phyloP scores from a whole-genome alignment of 768 basidiomycete genomes.

The Auricularia sp. region DNA sequence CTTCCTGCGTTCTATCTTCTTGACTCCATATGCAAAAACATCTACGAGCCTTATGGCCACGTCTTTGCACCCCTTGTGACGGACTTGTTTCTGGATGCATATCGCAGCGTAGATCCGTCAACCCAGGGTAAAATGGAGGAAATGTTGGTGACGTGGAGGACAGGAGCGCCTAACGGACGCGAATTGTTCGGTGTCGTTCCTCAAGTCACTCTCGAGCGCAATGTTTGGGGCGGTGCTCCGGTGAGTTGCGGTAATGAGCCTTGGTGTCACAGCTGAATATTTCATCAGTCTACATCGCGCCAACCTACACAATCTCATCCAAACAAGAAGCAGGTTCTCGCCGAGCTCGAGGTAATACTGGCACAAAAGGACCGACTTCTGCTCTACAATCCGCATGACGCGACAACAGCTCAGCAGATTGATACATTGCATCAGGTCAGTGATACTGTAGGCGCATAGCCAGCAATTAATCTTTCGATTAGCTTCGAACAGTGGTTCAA shows the following conservation, averaged over 20 bases:
- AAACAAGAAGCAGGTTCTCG: conserved; percentile 69
- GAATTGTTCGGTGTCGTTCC: conserved; percentile 78
- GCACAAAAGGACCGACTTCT: conserved; percentile 68
- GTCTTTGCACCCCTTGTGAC: conserved; percentile 76
- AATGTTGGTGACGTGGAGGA: conserved; percentile 92
- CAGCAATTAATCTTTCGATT: conserved; percentile 4
- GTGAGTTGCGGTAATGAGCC: neutral
- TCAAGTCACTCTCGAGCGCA: conserved; percentile 75
- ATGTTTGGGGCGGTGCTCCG: conserved; percentile 59
- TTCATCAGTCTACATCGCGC: neutral
- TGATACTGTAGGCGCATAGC: neutral
- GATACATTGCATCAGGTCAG: conserved; percentile 72
- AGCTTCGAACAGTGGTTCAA: conserved; percentile 67
- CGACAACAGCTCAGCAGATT: conserved; percentile 57
- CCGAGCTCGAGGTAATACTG: conserved; percentile 73
- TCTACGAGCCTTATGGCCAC: conserved; percentile 83
- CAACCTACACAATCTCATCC: neutral
- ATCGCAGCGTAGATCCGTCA: conserved; percentile 70
- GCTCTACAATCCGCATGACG: conserved; percentile 66
- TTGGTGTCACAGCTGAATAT: neutral
- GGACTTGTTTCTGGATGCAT: conserved; percentile 77
- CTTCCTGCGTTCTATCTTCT: conserved; percentile 90
- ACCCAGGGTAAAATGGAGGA: conserved; percentile 96
- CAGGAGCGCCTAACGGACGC: conserved; percentile 65
- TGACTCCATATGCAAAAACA: conserved; percentile 95